Evolutionary conservation across 352 stramenopile species (phyloP), one percentile per base, ranked within the genome.

Genomic region (Peronosclerospora sorghi): DNA sequence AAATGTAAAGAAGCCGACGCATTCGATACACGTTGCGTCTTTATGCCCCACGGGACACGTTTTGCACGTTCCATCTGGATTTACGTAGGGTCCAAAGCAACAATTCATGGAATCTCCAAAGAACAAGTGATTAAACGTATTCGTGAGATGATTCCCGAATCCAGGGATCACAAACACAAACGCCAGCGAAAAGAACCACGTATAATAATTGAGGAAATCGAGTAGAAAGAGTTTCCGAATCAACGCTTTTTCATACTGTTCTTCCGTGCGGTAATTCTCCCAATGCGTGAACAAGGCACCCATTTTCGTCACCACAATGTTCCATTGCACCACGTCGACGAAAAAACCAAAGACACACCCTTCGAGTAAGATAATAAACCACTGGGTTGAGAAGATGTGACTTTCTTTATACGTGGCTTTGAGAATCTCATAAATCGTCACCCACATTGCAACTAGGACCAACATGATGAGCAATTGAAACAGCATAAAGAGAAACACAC

Each of bases 181-280:
- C 10, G 81, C 78, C 24, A 94, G 72, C 51, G 71, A 86, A 54
- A 94, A 94, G 58, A 94, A 94, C 81, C 81, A 94, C 43, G 79
- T 94, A 60, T 90, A 94, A 64, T 94, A 94, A 63, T 94, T 94
- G 20, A 94, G 56, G 36, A 94, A 94, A 38, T 94, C 81, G 18
- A 94, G 51, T 30, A 88, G 27, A 34, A 94, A 88, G 9, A 94
- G 58, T 47, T 94, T 91, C 10, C 74, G 70, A 36, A 94, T 81
- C 24, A 94, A 51, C 10, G 78, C 64, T 38, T 73, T 82, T 47
- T 94, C 81, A 47, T 26, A 83, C 89, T 48, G 69, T 48, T 94
- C 81, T 36, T 88, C 74, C 0, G 81, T 94, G 13, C 65, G 63
- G 49, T 86, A 91, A 49, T 94, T 94, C 50, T 94, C 81, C 81